Evolutionary conservation across 306 rosid species (phyloP).

Genomic region (Vicia villosa): DNA sequence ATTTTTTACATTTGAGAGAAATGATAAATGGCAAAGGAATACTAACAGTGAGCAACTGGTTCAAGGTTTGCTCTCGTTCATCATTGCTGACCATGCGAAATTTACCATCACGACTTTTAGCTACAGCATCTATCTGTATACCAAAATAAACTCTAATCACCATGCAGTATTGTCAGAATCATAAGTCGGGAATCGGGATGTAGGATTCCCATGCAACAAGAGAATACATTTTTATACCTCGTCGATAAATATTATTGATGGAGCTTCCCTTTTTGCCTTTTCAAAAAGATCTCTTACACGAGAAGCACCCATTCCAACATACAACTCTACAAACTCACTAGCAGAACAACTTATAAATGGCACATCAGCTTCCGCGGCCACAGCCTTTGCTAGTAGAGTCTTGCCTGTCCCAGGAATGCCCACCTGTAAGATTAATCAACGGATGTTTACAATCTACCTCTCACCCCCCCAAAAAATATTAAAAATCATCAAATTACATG

Average conservation of each 20-base stretch:
- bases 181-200: not conserved
- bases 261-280: conserved; percentile 96
- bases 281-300: conserved; percentile 99
- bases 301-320: conserved; percentile 99
- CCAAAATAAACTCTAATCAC: conserved; percentile 29
- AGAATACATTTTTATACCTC: conserved; percentile 61
- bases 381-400: conserved; percentile 98
- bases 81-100: conserved; percentile 93
- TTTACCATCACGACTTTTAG: conserved; percentile 98
- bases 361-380: conserved; percentile 98
- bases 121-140: conserved; percentile 94
- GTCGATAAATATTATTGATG: conserved; percentile 89
- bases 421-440: conserved; percentile 63
- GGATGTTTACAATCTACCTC: conserved; percentile 25
- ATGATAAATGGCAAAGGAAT: conserved; percentile 36
- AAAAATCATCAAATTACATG: conserved; percentile 24
- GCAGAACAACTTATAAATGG: conserved; percentile 99
- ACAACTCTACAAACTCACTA: conserved; percentile 95
- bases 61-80: conserved; percentile 96
- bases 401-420: conserved; percentile 99
- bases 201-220: not conserved
- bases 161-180: not conserved
- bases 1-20: conserved; percentile 19
- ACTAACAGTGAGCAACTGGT: conserved; percentile 94
- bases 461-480: conserved; percentile 27